A percentile compares a stretch with the other conserved stretches of the same genome.
Conservation (phyloP, 1,139 yeast species). For the Zygoascus sp. region DNA sequence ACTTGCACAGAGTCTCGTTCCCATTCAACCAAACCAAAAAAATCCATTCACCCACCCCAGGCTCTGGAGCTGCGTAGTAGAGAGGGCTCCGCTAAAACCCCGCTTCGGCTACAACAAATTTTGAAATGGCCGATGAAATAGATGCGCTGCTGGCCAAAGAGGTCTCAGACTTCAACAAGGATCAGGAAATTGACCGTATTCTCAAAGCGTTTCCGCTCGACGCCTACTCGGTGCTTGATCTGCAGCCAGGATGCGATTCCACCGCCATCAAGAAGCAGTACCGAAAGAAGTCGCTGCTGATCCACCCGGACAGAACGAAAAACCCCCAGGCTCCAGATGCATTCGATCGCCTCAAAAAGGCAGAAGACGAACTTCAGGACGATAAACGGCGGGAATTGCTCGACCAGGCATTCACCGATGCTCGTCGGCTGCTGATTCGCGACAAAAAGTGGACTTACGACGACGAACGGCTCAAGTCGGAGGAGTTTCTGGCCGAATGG, state of each 20-base stretch:
- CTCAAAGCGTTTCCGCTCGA: slow-evolving; percentile 47
- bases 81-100: too few relatives aligned
- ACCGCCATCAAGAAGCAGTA: slow-evolving; percentile 45
- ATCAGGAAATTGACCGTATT: slow-evolving; percentile 54
- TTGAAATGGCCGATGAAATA: slow-evolving; percentile 7
- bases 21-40: neutral
- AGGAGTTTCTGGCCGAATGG: slow-evolving; percentile 42
- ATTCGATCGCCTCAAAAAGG: slow-evolving; percentile 47
- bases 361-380: slow-evolving; percentile 36
- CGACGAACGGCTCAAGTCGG: slow-evolving; percentile 38
- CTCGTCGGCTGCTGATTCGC: slow-evolving; percentile 40
- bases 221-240: slow-evolving; percentile 51
- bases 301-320: slow-evolving; percentile 65
- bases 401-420: slow-evolving; percentile 43
- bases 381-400: slow-evolving; percentile 34
- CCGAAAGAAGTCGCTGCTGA: slow-evolving; percentile 55
- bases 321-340: slow-evolving; percentile 58
- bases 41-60: too few relatives aligned
- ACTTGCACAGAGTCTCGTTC: neutral
- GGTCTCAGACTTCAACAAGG: slow-evolving; percentile 34
- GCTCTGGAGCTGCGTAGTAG: too few relatives aligned
- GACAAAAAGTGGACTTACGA: slow-evolving; percentile 43
- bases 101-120: neutral
- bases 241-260: slow-evolving; percentile 46
- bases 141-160: slow-evolving; percentile 29